These are phyloP conservation scores for Fraxinus excelsior DNA, from an alignment of 257 asterid genomes.

Conservation along the genomic window DNA sequence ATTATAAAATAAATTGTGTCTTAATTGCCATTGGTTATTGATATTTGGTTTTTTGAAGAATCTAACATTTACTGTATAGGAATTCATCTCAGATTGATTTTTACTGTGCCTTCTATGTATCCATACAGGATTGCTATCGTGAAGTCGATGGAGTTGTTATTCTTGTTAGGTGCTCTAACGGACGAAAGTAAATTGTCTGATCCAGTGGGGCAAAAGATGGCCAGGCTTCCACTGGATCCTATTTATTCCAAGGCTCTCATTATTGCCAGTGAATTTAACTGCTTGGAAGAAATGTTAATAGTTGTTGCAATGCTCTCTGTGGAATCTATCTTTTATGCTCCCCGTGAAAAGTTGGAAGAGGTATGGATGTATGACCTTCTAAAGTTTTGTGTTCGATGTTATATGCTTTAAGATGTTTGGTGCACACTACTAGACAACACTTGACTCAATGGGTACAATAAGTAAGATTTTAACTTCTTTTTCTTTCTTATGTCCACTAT, in stretches of 20 bases:
- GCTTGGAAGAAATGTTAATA: conserved; percentile 92
- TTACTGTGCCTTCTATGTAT: conserved; percentile 20
- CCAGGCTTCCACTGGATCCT: conserved; percentile 90
- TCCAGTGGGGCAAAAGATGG: conserved; percentile 88
- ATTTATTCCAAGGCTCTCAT: conserved; percentile 86
- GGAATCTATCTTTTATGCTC: conserved; percentile 86
- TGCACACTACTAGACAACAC: background rate
- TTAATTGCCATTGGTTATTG: background rate
- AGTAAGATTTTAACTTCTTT: background rate
- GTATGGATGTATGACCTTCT: conserved; percentile 36
- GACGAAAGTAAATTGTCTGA: conserved; percentile 76
- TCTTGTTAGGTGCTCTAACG: conserved; percentile 87
- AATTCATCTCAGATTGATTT: background rate
- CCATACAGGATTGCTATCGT: conserved; percentile 72
- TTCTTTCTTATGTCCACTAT: background rate
- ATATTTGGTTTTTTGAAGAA: background rate
- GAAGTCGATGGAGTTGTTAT: conserved; percentile 82
- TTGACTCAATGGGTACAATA: background rate
- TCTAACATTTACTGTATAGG: background rate
- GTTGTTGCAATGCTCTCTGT: conserved; percentile 89
- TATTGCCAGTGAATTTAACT: conserved; percentile 74
- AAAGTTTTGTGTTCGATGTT: background rate
- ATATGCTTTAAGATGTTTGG: background rate
- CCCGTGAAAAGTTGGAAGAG: conserved; percentile 96
- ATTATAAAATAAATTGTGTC: background rate